phyloP scores from a whole-genome alignment of 352 stramenopile species.

The Vaucheria bursata region DNA sequence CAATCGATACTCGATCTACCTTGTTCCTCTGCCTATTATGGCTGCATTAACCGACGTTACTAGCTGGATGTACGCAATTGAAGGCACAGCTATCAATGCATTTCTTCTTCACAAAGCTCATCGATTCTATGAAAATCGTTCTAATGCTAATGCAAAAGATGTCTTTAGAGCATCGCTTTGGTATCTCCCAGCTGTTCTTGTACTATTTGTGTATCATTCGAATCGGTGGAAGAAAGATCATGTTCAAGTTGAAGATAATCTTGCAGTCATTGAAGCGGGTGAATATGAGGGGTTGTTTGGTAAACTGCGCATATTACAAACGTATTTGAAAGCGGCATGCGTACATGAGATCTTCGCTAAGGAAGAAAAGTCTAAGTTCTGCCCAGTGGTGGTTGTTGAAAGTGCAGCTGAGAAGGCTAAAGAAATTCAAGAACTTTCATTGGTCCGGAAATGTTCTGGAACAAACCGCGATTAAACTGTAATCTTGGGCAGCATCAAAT shows the following conservation, averaged over 20 bases:
- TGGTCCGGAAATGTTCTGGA: too few species aligned
- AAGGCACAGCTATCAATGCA: slow-evolving; percentile 87
- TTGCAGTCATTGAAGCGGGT: not conserved
- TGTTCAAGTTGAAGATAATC: not conserved
- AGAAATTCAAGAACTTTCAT: too few species aligned
- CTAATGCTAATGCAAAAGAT: slow-evolving; percentile 84
- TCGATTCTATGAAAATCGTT: slow-evolving; percentile 84
- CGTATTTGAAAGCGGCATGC: slow-evolving; percentile 28
- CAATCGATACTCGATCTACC: slow-evolving; percentile 84
- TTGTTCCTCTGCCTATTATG: slow-evolving; percentile 83
- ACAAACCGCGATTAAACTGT: too few species aligned
- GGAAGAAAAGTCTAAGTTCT: slow-evolving; percentile 36
- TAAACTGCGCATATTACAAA: slow-evolving; percentile 16
- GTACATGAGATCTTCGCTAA: slow-evolving; percentile 44
- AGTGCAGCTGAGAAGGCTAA: slow-evolving; percentile 20
- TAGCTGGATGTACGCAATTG: slow-evolving; percentile 97
- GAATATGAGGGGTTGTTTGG: slow-evolving; percentile 1
- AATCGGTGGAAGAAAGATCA: slow-evolving; percentile 25
- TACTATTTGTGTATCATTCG: slow-evolving; percentile 89
- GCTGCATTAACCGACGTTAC: slow-evolving; percentile 80
- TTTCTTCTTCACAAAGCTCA: slow-evolving; percentile 87
- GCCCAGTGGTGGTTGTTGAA: slow-evolving; percentile 40
- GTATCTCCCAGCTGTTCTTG: slow-evolving; percentile 94
- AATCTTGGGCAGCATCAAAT: too few species aligned
- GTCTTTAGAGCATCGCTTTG: slow-evolving; percentile 94